These are phyloP conservation scores for Isatis tinctoria DNA, from an alignment of 345 rosid genomes.

Conservation along the genomic window DNA sequence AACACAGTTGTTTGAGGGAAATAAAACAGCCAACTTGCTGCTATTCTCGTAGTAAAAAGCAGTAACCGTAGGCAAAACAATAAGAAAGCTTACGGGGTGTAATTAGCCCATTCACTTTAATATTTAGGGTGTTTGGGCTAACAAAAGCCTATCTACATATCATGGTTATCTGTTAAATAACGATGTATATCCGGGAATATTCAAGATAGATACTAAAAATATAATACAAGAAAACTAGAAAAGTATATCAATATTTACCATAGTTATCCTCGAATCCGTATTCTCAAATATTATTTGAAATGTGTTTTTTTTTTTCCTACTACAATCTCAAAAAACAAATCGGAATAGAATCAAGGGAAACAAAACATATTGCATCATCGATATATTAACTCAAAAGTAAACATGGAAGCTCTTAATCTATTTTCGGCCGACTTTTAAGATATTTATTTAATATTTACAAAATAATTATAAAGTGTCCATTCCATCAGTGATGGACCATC, in stretches of 20 bases:
- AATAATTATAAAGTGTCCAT: background rate
- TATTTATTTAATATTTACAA: background rate
- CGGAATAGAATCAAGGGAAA: background rate
- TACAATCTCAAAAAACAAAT: background rate
- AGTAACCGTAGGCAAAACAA: background rate
- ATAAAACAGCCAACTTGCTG: background rate
- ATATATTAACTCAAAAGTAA: background rate
- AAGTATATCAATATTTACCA: background rate
- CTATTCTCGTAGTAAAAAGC: background rate
- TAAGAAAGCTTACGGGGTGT: background rate
- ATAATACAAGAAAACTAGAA: background rate
- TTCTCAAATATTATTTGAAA: background rate
- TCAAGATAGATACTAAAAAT: background rate
- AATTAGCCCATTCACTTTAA: background rate
- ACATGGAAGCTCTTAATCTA: background rate
- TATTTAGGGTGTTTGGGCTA: background rate
- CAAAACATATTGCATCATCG: background rate
- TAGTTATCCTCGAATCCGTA: background rate
- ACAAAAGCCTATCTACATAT: background rate
- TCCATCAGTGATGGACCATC: background rate
- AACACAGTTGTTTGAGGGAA: background rate
- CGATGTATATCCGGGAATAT: background rate
- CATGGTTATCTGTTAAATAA: background rate
- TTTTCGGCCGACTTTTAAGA: background rate
- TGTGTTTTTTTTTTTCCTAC: background rate